Percentiles rank a stretch among this genome's conserved stretches.
These are phyloP conservation scores for Clohesyomyces aquaticus DNA, from an alignment of 495 filamentous ascomycete genomes.

Conservation along the genomic window DNA sequence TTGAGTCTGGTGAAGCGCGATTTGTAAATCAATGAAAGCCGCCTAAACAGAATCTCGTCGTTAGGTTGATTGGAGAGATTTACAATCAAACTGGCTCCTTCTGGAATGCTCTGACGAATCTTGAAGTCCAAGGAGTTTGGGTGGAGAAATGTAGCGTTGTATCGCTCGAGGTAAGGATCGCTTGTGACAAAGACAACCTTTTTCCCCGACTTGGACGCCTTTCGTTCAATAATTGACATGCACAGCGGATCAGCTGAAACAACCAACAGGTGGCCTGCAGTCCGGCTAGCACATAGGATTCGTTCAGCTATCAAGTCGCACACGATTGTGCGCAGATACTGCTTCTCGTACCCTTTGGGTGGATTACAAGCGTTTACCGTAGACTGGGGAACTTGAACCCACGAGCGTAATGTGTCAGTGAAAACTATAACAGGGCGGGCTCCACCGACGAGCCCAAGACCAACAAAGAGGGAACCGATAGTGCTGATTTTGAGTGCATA, in stretches of 20 bases:
- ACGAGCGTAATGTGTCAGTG: not conserved
- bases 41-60: not conserved
- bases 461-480: conserved; percentile 1
- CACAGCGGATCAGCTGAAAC: not conserved
- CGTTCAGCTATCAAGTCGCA: conserved; percentile 5
- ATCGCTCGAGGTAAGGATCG: not conserved
- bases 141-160: not conserved
- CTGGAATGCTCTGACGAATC: conserved; percentile 1
- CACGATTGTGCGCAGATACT: not conserved
- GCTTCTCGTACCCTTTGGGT: no score
- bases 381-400: not conserved
- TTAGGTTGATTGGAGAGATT: conserved; percentile 5
- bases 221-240: not conserved
- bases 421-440: not conserved
- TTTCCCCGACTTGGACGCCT: not conserved
- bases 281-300: not conserved
- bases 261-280: not conserved
- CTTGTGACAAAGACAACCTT: conserved; percentile 9
- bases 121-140: not conserved
- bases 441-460: not conserved
- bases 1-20: not conserved
- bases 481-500: not conserved
- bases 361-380: not conserved
- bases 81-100: not conserved
- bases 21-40: not conserved